Base-by-base conservation (phyloP, 306 rosid genomes). In the Vachellia pachyceras region DNA sequence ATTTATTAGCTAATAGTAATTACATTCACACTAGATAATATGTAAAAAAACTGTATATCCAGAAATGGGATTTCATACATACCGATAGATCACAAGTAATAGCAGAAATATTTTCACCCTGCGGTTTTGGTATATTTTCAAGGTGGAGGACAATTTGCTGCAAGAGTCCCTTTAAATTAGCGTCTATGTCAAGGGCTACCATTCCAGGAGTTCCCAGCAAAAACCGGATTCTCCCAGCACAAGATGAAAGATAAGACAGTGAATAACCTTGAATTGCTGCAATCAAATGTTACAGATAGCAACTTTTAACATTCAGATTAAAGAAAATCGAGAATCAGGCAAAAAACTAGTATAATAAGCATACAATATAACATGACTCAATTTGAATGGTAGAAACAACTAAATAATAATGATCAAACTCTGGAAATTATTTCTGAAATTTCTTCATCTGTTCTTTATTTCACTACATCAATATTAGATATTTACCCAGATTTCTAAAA, bases 231-330 rank as follows among this genome's bases (percentile, higher is more conserved):
- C 99, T 89, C 82, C 96, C 94, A 57, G 97, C 97, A 82, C 97
- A 87, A 8, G 99, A 90, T 82, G 97, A 93, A 85, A 95, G 99
- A 87, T 91, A 93, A 5, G 99, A 95, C 69, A 95, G 82, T 58
- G 98, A 91, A 82, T 95, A 95, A 77, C 98, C 99, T 78, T 98
- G 93, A 86, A 93, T 95, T 29, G 97, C 99, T 95, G 97, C 96
- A 89, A 75, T 67, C 18, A 85, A 85, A 87, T 73, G 79, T 63
- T 76, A 79, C 64, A 73, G 75, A 40, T 18, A 17, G 22, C 47
- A 37, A 67, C 17, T 22, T 58, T 57, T 33, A 77, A 67, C 73
- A 67, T 39, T 42, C 66, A 54, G 45, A 52, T 50, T 17, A 66
- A 84, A 77, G 42, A 47, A 47, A 1, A 42, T 44, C 18, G 42